Base-by-base conservation (phyloP, 108 stramenopile species). In the Conticribra guillardii region DNA sequence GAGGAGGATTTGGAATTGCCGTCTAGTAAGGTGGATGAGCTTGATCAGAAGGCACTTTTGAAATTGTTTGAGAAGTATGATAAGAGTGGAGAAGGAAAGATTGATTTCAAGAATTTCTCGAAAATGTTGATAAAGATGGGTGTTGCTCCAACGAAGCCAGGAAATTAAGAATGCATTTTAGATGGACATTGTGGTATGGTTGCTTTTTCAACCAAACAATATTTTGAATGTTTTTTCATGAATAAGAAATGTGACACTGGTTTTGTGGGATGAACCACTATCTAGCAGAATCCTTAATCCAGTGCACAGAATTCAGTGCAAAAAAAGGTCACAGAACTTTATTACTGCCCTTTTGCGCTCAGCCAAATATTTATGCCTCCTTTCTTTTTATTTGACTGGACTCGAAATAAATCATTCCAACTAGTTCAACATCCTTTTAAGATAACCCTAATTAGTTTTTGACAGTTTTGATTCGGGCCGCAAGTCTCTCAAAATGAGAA, bases 71-170 rank as follows among this genome's bases (percentile, higher is more conserved):
- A 73, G 26, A 90, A 90, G 63, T 97, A 89, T 68, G 98, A 98
- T 75, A 84, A 80, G 64, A 88, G 95, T 62, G 89, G 92, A 27
- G 85, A 89, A 80, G 98, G 98, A 7, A 73, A 73, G 37, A 94
- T 98, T 69, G 94, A 86, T 57, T 90, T 86, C 66, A 83, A 91
- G 74, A 93, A 98, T 56, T 96, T 98, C 69, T 82, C 90, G 19
- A 71, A 81, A n/a, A 88, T 96, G 91, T 74, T 98, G 73, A 67
- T 96, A 67, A 93, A 97, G 71, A 81, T 97, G 84, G 95, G 95
- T 57, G 87, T 98, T 67, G 96, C 96, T 15, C 98, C 98, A 14
- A 68, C 50, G 48, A 87, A 87, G 73, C 56, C 64, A 30, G 51
- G 44, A 50, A 46, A 61, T 53, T 34, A 16, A 37, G 14, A 24